phyloP scores from a whole-genome alignment of 495 filamentous ascomycete genomes.

The Chaetomium fimeti region DNA sequence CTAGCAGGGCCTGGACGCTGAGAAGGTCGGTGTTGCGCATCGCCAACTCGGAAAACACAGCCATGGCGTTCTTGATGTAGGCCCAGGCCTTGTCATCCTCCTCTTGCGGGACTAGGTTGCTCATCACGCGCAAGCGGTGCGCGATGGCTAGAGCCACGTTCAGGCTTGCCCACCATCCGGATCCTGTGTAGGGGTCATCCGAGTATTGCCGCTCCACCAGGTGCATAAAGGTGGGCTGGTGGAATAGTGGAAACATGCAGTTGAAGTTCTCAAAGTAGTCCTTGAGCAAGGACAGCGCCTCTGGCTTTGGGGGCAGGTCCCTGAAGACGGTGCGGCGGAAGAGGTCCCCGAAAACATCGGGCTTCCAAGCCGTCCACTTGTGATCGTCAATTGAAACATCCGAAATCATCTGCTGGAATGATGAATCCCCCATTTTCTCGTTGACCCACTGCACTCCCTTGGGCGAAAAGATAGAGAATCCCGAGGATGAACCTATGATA shows the following conservation, averaged over 20 bases:
- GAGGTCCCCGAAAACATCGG: conserved; percentile 90
- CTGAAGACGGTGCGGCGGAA: conserved; percentile 83
- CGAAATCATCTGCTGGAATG: conserved; percentile 95
- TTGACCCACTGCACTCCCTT: conserved; percentile 99
- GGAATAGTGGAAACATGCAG: conserved; percentile 95
- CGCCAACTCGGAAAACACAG: conserved; percentile 83
- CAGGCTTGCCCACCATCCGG: conserved; percentile 97
- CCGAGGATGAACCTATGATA: conserved; percentile 83
- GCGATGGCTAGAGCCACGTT: conserved; percentile 92
- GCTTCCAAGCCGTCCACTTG: conserved; percentile 95
- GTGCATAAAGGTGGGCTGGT: conserved; percentile 97
- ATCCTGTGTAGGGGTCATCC: conserved; percentile 86
- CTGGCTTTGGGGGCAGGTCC: conserved; percentile 74
- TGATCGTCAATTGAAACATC: conserved; percentile 77
- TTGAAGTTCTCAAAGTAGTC: conserved; percentile 99
- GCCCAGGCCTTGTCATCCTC: conserved; percentile 92
- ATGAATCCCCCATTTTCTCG: conserved; percentile 90
- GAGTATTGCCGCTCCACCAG: conserved; percentile 92
- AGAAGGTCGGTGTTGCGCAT: conserved; percentile 95
- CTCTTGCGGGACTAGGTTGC: conserved; percentile 81
- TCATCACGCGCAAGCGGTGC: conserved; percentile 91
- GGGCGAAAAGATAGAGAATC: conserved; percentile 91
- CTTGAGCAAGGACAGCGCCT: conserved; percentile 77
- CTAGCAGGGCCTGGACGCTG: conserved; percentile 93
- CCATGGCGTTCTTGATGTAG: conserved; percentile 95